These are phyloP conservation scores for Beauveria scarabaeidicola DNA, from an alignment of 2,329 filamentous ascomycete species.

Conservation along the genomic window DNA sequence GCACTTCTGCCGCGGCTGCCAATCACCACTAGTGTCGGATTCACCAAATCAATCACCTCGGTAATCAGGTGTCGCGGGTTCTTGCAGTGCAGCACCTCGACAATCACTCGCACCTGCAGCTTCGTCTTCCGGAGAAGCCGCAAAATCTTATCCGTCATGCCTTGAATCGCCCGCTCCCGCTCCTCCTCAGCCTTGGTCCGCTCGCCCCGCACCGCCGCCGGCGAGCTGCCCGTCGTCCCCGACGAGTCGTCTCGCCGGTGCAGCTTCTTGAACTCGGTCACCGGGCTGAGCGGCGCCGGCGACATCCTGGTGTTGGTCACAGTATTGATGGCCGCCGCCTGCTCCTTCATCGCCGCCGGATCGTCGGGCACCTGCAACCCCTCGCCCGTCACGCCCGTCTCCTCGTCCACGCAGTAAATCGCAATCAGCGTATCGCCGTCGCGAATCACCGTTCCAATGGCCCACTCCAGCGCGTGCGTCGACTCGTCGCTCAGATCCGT, in stretches of 20 bases:
- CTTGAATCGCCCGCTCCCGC: slow-evolving; percentile 68
- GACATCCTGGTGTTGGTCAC: slow-evolving; percentile 39
- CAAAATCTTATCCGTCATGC: slow-evolving; percentile 78
- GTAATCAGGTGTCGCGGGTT: slow-evolving; percentile 93
- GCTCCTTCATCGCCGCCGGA: slow-evolving; percentile 65
- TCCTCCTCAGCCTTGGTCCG: slow-evolving; percentile 64
- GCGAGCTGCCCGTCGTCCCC: slow-evolving; percentile 32
- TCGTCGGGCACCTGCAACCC: slow-evolving; percentile 60
- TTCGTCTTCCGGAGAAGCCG: slow-evolving; percentile 82
- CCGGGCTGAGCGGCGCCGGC: slow-evolving; percentile 23
- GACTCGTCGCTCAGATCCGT: slow-evolving; percentile 93
- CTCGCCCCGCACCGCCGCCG: slow-evolving; percentile 35
- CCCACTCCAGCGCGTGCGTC: slow-evolving; percentile 93
- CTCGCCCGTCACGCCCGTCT: slow-evolving; percentile 50
- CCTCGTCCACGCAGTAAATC: slow-evolving; percentile 90
- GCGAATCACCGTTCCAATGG: slow-evolving; percentile 85
- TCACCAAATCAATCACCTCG: slow-evolving; percentile 90
- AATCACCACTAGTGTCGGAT: slow-evolving; percentile 85
- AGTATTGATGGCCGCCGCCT: slow-evolving; percentile 61
- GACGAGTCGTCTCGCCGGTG: slow-evolving; percentile 22
- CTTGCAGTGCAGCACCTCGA: slow-evolving; percentile 98
- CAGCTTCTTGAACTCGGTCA: slow-evolving; percentile 25
- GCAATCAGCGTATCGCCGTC: slow-evolving; percentile 91
- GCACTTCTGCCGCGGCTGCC: slow-evolving; percentile 87
- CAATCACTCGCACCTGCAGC: slow-evolving; percentile 83